Evolutionary conservation across 1,284 basidiomycete species (phyloP), one percentile per base, ranked within the genome.

Genomic region (Puccinia polysora): DNA sequence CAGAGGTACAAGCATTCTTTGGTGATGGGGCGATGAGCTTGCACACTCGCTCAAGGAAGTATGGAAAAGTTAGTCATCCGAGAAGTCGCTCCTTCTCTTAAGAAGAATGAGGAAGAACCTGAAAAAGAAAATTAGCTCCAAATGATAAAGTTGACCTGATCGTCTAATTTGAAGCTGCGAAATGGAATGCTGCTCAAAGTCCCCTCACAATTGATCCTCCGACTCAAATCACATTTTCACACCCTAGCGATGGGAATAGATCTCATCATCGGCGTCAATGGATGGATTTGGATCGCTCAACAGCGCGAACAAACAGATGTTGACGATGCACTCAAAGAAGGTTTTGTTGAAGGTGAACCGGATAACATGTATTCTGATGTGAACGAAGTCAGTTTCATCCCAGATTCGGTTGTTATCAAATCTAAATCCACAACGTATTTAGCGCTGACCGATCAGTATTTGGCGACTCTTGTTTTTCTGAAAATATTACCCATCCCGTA

Each of bases 1-100:
- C 95, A 2, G 96, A 99, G 81, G 95, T 98, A 1, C 96, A 98
- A 80, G 88, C 91, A 0, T 89, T 97, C 79, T 96, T 95, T 80
- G 84, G 87, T 4, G 96, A 98, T 80, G 94, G 95, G 2, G 88
- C 90, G 4, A 94, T 97, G 86, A 92, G 90, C 7, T 81, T 99
- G 40, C 96, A 98, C 78, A 99, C 96, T 1, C 88, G 96, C 60
- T 97, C 93, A 0, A 83, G 97, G 74, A 89, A 90, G 79, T 99
- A 97, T 80, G 96, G 96, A 76, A 99, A 99, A 84, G 90, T 91
- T 70, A 58, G 82, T 75, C 34, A 28, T 7, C 7, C 18, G 32
- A 53, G 34, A 36, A 50, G 40, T 25, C 34, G 43, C 58, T 20
- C 38, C 30, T 32, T 23, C 40, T 18, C 40, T 43, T 43, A n/a